phyloP scores from a whole-genome alignment of 192 early-diverging fungal genomes.

The Jimgerdemannia lactiflua region DNA sequence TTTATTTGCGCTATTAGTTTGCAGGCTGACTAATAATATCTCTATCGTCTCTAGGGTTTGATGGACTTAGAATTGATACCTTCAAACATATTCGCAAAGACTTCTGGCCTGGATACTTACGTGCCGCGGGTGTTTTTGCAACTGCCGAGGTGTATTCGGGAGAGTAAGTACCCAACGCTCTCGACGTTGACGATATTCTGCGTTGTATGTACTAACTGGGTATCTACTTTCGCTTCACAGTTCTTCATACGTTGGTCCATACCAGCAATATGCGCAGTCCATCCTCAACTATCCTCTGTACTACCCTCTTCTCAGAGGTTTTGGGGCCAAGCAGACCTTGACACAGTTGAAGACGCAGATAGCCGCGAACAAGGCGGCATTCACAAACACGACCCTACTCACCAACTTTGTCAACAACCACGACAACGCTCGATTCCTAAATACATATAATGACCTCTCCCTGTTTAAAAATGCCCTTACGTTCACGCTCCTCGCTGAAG shows the following conservation, averaged over 20 bases:
- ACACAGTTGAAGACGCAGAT: constrained; percentile 1
- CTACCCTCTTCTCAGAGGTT: constrained; percentile 8
- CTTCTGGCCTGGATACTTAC: constrained; percentile 35
- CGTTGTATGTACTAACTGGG: neutral
- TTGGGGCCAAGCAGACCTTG: constrained; percentile 12
- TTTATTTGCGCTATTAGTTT: no score
- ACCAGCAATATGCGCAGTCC: constrained; percentile 16
- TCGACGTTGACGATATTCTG: no score
- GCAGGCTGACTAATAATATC: no score
- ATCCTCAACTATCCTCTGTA: constrained; percentile 24
- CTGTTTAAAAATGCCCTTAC: constrained; percentile 21
- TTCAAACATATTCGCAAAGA: constrained; percentile 34
- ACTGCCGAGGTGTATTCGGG: constrained; percentile 23
- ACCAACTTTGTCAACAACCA: constrained; percentile 28
- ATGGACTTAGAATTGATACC: constrained; percentile 45
- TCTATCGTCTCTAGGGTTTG: constrained; percentile 12
- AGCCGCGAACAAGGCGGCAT: constrained; percentile 2
- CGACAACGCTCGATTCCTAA: constrained; percentile 10
- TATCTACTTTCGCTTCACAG: no score
- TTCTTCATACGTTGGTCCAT: neutral
- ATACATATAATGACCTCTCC: constrained; percentile 9
- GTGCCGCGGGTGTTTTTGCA: constrained; percentile 27
- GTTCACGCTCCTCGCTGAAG: constrained; percentile 15
- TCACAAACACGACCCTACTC: constrained; percentile 7
- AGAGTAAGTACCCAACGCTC: neutral